Base-by-base conservation (phyloP, 164 flowering plant species). In the Sedum album region DNA sequence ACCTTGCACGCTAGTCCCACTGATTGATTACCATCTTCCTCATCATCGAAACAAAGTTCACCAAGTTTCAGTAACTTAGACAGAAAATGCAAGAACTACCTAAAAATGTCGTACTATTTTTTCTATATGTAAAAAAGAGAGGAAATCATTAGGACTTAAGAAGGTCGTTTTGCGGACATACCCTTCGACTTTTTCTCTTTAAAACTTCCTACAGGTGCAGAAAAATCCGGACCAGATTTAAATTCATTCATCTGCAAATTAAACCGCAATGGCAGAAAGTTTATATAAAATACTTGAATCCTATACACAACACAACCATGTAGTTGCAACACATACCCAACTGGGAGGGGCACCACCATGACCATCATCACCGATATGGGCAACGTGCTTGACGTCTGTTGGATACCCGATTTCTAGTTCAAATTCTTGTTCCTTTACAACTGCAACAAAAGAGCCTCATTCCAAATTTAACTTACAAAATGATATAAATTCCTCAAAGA, bases 331-430 rank as follows among this genome's bases (percentile, higher is more conserved):
- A 71, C 81, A 38, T 76, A 85, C 89, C 89, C 82, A 85, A 71
- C 79, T 80, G 14, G 96, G 96, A 60, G 84, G 61, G 61, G 31
- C 82, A 76, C 55, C 76, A 48, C 80, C 84, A 68, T 86, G 78
- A 61, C 81, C 76, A 75, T 91, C 95, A 89, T 83, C 86, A 1
- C 94, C 97, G 60, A 91, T 83, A 71, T 88, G 97, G 0, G 94
- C 84, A 44, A 88, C 86, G 73, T 88, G 97, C 73, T 84, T 88
- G 26, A 88, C 93, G 77, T 91, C 95, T 44, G 95, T 91, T 26
- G 95, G 97, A 68, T 83, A 77, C 72, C 97, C 97, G 72, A 91
- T 91, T 41, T 5, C 46, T 2, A 41, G 11, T 71, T 90, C 92
- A 81, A 91, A 79, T 78, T 88, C 89, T 15, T 77, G 69, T 64